Evolutionary conservation across 306 rosid species (phyloP), one percentile per base, ranked within the genome.

Genomic region (Pachyrhizus erosus): DNA sequence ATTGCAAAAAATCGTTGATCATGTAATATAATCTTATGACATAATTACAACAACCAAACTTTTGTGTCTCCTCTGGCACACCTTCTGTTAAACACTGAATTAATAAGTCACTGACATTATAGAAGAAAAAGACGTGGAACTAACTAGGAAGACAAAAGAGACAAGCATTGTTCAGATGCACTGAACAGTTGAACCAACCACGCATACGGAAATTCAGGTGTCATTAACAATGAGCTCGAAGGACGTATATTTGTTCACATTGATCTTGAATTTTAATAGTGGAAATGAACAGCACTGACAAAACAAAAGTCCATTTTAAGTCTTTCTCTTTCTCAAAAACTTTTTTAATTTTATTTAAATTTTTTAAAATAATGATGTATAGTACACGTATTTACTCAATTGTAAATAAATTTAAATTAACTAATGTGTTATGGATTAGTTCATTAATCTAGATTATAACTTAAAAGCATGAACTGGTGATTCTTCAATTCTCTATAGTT

Each of bases 161-260:
- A 76, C 78, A 81, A 78, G 33, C 85, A 70, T 84, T 70, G 80
- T 86, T 82, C 78, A 80, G 75, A 46, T 75, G 79, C 65, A 57
- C 84, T 66, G 74, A 75, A 85, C 78, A 80, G 84, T 67, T n/a
- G 75, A 82, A 64, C 70, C 83, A 84, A 70, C 88, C 73, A 57
- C 5, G 15, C 42, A 82, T 52, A 64, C 73, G 79, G 83, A 76
- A 62, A 45, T 42, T 64, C 70, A 64, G 69, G 11, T 27, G 5
- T 61, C 69, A 61, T 61, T 14, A 67, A 39, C 73, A 67, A 18
- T 20, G 49, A 67, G 31, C 51, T 67, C n/a, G 31, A 67, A 9
- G 73, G 31, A 18, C 51, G 29, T 10, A 18, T 39, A 5, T 31
- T 6, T 29, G 49, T 76, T 58, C 69, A 13, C n/a, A 14, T 15